Evolutionary conservation across 176 grass and related monocot genomes (phyloP).

Genomic region (Leersia perrieri): DNA sequence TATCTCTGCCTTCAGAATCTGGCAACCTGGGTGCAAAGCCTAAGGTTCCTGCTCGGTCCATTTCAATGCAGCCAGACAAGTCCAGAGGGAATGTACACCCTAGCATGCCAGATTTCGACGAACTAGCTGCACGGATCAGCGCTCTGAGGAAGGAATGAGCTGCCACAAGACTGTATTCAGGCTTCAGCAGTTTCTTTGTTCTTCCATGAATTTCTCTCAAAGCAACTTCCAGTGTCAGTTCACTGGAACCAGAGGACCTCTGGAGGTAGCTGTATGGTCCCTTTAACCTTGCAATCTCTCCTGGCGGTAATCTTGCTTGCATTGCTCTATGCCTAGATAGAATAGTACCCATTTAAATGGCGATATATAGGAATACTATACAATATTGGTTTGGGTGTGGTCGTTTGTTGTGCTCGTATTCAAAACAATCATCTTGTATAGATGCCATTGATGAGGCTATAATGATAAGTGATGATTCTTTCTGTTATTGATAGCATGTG

Average conservation of each 20-base stretch:
- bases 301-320: conserved; percentile 31
- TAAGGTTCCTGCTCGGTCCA: conserved; percentile 21
- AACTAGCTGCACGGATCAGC: conserved; percentile 52
- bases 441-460: conserved; percentile 23
- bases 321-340: conserved; percentile 4
- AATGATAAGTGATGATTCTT: conserved; percentile 8
- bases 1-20: conserved; percentile 34
- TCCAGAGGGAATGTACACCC: conserved; percentile 52
- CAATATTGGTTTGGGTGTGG: conserved; percentile 8
- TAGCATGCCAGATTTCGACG: conserved; percentile 52
- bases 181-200: background rate
- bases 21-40: background rate
- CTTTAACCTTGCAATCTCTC: background rate
- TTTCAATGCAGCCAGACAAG: conserved; percentile 47
- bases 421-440: conserved; percentile 32
- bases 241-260: background rate
- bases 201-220: background rate
- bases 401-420: conserved; percentile 22
- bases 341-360: background rate
- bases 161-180: background rate
- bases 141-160: conserved; percentile 44
- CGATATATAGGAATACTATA: conserved; percentile 32
- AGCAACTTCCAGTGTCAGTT: conserved; percentile 2
- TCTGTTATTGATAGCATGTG: background rate
- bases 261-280: background rate